phyloP scores from a whole-genome alignment of 495 filamentous ascomycete species.

The Penicillium malachiteum region DNA sequence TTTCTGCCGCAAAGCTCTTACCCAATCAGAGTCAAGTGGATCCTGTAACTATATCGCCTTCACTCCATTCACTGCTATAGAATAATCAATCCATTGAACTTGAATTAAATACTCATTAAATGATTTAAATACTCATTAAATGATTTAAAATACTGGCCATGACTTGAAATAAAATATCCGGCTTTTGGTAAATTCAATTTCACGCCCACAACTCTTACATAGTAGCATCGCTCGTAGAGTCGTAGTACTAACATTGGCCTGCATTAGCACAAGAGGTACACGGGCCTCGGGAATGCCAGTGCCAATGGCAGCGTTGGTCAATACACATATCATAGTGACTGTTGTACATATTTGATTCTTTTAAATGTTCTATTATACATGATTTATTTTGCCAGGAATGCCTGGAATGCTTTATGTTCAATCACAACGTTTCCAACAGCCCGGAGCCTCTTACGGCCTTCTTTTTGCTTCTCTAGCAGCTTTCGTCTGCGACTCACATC shows the following conservation, averaged over 20 bases:
- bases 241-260: too few relatives aligned
- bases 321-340: background rate
- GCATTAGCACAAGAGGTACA: too few relatives aligned
- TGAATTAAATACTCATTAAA: too few relatives aligned
- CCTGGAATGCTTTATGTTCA: slow-evolving; percentile 91
- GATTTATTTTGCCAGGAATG: slow-evolving; percentile 67
- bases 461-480: slow-evolving; percentile 94
- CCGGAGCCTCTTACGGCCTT: slow-evolving; percentile 81
- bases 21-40: slow-evolving; percentile 5
- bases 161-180: too few relatives aligned
- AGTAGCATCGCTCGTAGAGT: too few relatives aligned
- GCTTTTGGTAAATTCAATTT: too few relatives aligned
- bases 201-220: too few relatives aligned
- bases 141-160: too few relatives aligned
- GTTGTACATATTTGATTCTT: slow-evolving; percentile 9
- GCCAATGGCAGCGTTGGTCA: background rate
- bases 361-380: slow-evolving; percentile 16
- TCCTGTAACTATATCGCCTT: background rate
- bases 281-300: background rate
- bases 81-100: background rate
- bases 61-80: background rate
- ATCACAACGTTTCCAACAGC: slow-evolving; percentile 79
- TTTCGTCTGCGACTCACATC: slow-evolving; percentile 82
- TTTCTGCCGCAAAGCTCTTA: slow-evolving; percentile 24
- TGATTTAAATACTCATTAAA: too few relatives aligned